Base-by-base conservation (phyloP, 2,329 filamentous ascomycete species). In the Cytospora piceae region DNA sequence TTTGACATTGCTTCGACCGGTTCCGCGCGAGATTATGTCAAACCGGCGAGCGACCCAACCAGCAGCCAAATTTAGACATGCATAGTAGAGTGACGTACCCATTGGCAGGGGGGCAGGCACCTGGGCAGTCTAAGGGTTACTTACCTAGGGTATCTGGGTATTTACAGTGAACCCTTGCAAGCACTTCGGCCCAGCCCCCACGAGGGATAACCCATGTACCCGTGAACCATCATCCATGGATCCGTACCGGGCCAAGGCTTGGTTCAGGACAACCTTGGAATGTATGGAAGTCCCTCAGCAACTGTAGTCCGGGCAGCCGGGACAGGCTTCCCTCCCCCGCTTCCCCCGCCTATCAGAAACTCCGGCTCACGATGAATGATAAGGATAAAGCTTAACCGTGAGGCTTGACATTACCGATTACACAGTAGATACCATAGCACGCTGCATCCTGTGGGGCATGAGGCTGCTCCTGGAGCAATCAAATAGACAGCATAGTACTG, bases 11-110 rank as follows among this genome's bases (percentile, higher is more conserved):
- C 51, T 57, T 61, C 46, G n/a, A 51, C 53, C 51, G 39, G 37
- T 56, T 60, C 60, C 37, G 57, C 53, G 39, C 58, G 63, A 61
- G 57, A 65, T 65, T 65, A 65, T 65, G 63, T 65, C 58, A 59
- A 49, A 46, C 37, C 22, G n/a, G 22, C 58, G 37, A 29, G 57
- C 29, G 58, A 17, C 32, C 49, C 22, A 31, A 51, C 57, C 24
- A 2, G 29, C 22, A 27, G 53, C 61, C 61, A 57, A 51, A 57
- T 63, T 63, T 63, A 63, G 61, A 63, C 49, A 37, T 27, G 32
- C 8, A 53, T 9, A 22, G 12, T 29, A 54, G 52, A 6, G 24
- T 54, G 24, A 54, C 22, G 42, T 46, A 46, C 42, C 20, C 9
- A 14, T 7, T 42, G 20, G 20, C 20, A 46, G n/a, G 42, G 42